Evolutionary conservation across 495 filamentous ascomycete genomes (phyloP).

Genomic region (Penicillium goetzii): DNA sequence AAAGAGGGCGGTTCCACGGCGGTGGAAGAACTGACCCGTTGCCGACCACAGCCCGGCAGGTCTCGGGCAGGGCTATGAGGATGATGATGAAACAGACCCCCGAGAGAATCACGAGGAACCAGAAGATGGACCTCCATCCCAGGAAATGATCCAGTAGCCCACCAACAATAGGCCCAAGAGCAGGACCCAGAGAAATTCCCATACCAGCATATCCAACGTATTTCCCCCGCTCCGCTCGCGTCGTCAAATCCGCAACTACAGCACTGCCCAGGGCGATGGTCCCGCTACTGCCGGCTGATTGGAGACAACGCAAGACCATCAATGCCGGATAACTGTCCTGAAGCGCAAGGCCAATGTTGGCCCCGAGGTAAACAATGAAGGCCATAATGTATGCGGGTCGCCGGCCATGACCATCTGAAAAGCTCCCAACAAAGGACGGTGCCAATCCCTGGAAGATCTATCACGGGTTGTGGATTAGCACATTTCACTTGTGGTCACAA

Average conservation of each 20-base stretch:
- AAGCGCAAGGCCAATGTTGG: constrained; percentile 53
- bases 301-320: constrained; percentile 53
- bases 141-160: constrained; percentile 66
- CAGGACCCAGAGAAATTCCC: constrained; percentile 47
- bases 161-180: constrained; percentile 65
- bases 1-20: constrained; percentile 43
- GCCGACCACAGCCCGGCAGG: constrained; percentile 50
- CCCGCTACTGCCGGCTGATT: constrained; percentile 52
- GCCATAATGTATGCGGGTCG: constrained; percentile 48
- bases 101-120: constrained; percentile 68
- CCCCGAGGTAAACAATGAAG: constrained; percentile 49
- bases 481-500: not conserved
- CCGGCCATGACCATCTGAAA: constrained; percentile 53
- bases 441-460: constrained; percentile 55
- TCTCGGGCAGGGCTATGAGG: constrained; percentile 46
- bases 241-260: constrained; percentile 47
- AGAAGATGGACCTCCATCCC: constrained; percentile 74
- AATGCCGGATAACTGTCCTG: constrained; percentile 50
- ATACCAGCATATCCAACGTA: constrained; percentile 45
- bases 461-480: not conserved
- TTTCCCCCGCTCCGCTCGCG: constrained; percentile 49
- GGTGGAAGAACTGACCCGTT: constrained; percentile 48
- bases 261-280: constrained; percentile 46
- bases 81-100: constrained; percentile 38
- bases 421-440: constrained; percentile 50